Base-by-base conservation (phyloP, 495 filamentous ascomycete species). In the Xylaria telfairii region DNA sequence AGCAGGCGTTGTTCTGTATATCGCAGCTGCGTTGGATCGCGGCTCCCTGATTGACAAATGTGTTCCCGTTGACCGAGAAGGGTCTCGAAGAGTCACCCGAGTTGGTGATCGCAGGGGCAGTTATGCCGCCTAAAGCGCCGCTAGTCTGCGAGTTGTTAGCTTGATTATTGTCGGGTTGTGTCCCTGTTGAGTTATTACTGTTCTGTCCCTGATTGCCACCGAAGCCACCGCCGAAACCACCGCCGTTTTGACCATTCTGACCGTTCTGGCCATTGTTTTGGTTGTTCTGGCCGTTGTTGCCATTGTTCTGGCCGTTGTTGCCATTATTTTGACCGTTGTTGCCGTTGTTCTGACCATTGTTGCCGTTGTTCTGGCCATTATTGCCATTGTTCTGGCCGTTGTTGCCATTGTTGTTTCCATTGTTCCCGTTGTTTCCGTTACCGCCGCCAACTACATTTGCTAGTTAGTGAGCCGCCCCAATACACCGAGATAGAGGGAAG, bases 1-100 rank as follows among this genome's bases (percentile, higher is more conserved):
- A 79, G 75, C 85, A 87, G n/a, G 71, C 76, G 72, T 87, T 87
- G 73, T 85, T 83, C 80, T 87, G 85, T 64, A 86, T 83, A 70
- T 82, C 76, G 56, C 76, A 80, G 34, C 80, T 80, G 46, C 81
- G 78, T 75, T 83, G 79, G 44, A 77, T 74, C 49, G 85, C 85
- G 24, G 81, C 81, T 47, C 68, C 74, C 72, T 77, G 66, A 70
- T 79, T 80, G 51, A 80, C 78, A 66, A 88, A 88, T 10, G 86
- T 86, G 77, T 82, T 79, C 42, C 84, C 86, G 74, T 82, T 82
- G 49, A 89, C 86, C 34, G 64, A 30, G 78, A 89, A 88, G 56
- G 85, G 84, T 44, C 86, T 75, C 8, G 68, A 78, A 2, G 75
- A 71, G 65, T 86, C 77, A 30, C 82, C 79, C n/a, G 81, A 81